Evolutionary conservation across 2,329 filamentous ascomycete genomes (phyloP).

Genomic region (Dendrostoma leiphaemia): DNA sequence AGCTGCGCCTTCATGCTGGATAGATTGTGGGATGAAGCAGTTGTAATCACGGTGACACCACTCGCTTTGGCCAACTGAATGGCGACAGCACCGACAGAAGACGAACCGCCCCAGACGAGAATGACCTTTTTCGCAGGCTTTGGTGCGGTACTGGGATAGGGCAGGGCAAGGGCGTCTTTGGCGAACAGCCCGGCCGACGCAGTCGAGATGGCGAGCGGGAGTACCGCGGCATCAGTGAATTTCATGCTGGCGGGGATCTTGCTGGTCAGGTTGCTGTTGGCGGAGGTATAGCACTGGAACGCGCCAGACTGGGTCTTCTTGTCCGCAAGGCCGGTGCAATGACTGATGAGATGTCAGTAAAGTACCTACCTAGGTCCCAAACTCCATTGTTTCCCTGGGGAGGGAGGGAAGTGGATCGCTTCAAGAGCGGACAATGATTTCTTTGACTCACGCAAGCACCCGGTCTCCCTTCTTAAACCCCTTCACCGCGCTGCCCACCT

Average conservation of each 20-base stretch:
- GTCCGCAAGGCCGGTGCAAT: conserved; percentile 3
- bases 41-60: conserved; percentile 14
- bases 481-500: conserved; percentile 20
- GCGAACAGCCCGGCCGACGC: conserved; percentile 9
- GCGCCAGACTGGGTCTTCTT: conserved; percentile 13
- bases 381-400: too few species aligned
- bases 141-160: conserved; percentile 9
- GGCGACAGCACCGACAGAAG: conserved; percentile 12
- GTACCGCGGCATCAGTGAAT: conserved; percentile 10
- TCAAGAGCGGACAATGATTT: background rate
- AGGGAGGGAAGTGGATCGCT: background rate
- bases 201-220: conserved; percentile 14
- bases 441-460: conserved; percentile 12
- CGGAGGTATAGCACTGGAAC: conserved; percentile 17
- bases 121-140: conserved; percentile 6
- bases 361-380: background rate
- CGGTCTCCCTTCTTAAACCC: conserved; percentile 23
- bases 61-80: conserved; percentile 16
- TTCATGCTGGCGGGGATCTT: background rate
- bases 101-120: conserved; percentile 19
- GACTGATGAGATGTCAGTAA: background rate
- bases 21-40: conserved; percentile 14
- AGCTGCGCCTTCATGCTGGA: background rate
- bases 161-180: conserved; percentile 5
- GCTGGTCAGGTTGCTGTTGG: background rate